Evolutionary conservation across 23 red algal genomes (phyloP).

Genomic region (Gracilaria gracilis): DNA sequence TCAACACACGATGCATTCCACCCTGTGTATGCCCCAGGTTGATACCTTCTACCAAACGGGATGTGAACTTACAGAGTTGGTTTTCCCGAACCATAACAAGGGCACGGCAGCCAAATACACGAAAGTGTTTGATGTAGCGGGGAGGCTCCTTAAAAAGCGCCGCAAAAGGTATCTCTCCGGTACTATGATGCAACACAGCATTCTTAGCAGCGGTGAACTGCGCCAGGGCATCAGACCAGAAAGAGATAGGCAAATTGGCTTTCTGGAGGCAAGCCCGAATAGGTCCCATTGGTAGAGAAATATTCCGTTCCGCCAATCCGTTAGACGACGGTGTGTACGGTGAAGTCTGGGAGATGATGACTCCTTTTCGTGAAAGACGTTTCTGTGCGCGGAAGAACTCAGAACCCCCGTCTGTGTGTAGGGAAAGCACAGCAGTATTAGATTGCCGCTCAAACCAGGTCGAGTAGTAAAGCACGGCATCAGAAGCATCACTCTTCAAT

Average conservation of each 20-base stretch:
- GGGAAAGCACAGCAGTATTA: neutral
- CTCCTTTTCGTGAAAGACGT: too few relatives aligned
- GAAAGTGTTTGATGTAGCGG: neutral
- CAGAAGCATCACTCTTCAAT: neutral
- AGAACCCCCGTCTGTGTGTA: slow-evolving; percentile 4
- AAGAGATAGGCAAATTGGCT: neutral
- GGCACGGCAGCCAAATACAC: neutral
- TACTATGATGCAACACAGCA: too few relatives aligned
- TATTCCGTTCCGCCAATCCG: neutral
- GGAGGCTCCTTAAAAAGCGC: neutral
- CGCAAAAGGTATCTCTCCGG: too few relatives aligned
- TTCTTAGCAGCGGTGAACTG: neutral
- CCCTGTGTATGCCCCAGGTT: slow-evolving; percentile 4
- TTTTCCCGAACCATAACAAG: neutral
- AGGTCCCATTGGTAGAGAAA: slow-evolving; percentile 2
- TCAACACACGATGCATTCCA: neutral
- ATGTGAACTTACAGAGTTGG: neutral
- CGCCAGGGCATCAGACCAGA: neutral
- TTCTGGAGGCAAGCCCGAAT: neutral
- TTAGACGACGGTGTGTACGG: slow-evolving; percentile 1
- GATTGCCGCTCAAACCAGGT: neutral
- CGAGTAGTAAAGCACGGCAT: neutral
- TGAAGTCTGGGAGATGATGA: neutral
- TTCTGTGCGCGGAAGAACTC: neutral
- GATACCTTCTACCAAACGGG: slow-evolving; percentile 27